Base-by-base conservation (phyloP, 192 early-diverging fungal species). In the Coemansia sp. region DNA sequence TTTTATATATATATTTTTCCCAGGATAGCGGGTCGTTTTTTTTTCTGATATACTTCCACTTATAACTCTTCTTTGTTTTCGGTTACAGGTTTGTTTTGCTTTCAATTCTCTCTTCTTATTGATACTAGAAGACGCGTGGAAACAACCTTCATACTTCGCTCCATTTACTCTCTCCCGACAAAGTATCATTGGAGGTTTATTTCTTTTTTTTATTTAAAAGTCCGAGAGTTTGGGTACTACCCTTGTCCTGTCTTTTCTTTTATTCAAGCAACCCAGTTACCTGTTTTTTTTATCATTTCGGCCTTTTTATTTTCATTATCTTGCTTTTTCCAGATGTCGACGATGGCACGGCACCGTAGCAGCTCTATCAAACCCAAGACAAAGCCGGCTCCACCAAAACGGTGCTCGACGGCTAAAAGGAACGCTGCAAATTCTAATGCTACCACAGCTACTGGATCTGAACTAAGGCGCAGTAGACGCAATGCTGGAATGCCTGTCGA, bases 261-360 rank as follows among this genome's bases (percentile, higher is more conserved):
- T 58, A 8, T 51, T 4, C 65, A 28, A 20, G 20, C 65, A 36
- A 43, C 15, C 22, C 8, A 18, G 39, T 11, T 41, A 8, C 2
- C 39, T 41, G 5, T 39, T 15, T 39, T 15, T 39, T 28, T 28
- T 28, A 28, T 28, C 22, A 0, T 28, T 48, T 32, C n/a, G 18
- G 14, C 51, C 1, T 43, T 8, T 28, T 64, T 52, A 1, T 51
- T 60, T 61, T 68, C 11, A 5, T 36, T 34, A 4, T 51, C 4
- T 3, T 43, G 32, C 33, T 22, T 37, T 28, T 34, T 11, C 41
- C 43, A 34, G 37, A 81, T 81, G 79, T 81, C 79, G 59, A 71
- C 79, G 2, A 72, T 73, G 67, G 74, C 72, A 52, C 79, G 79
- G 51, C 65, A 73, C 28, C 79, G 79, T 54, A 74, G 53, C 65